Evolutionary conservation across 129 eudicot species (phyloP), one percentile per base, ranked within the genome.

Genomic region (Helichrysum umbraculigerum): DNA sequence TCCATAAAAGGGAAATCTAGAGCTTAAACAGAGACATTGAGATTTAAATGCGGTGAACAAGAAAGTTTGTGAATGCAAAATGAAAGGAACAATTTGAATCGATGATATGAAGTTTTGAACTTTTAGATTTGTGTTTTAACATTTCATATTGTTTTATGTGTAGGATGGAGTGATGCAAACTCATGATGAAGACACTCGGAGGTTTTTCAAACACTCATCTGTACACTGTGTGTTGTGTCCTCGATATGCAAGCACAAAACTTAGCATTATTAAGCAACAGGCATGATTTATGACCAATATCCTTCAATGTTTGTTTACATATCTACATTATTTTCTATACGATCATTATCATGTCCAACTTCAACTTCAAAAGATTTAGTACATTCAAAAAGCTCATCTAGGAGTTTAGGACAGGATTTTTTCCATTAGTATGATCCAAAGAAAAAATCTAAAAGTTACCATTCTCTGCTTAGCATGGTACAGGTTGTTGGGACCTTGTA

Each of bases 401-500:
- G 47, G 47, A 8, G 6, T 37, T 37, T 7, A 2, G 3, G 47
- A 39, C 12, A 39, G 3, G 2, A 12, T 44, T 44, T 44, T 12
- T 44, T 44, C 62, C 62, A 4, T 17, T 5, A 57, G 10, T 17
- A 57, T 57, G 10, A 17, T 16, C 10, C 28, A 3, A 6, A 20
- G 20, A 57, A 63, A 29, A 63, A 8, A 8, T 8, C 7, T 9
- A 2, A 8, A 7, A 9, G 12, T 39, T 9, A 39, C 47, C 8
- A 39, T 9, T 39, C 14, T 39, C 47, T 39, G 3, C 14, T 39
- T 25, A 25, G 0, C 60, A 73, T 80, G 79, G 22, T 3, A 52
- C 81, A 92, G 98, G 98, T 92, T 72, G 93, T 92, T 66, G 98
- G 98, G 71, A 92, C 96, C 28, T 81, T 89, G 57, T 92, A 89